These are phyloP conservation scores for Xerocomus amazonicus DNA, from an alignment of 1,284 basidiomycete genomes.

Conservation along the genomic window DNA sequence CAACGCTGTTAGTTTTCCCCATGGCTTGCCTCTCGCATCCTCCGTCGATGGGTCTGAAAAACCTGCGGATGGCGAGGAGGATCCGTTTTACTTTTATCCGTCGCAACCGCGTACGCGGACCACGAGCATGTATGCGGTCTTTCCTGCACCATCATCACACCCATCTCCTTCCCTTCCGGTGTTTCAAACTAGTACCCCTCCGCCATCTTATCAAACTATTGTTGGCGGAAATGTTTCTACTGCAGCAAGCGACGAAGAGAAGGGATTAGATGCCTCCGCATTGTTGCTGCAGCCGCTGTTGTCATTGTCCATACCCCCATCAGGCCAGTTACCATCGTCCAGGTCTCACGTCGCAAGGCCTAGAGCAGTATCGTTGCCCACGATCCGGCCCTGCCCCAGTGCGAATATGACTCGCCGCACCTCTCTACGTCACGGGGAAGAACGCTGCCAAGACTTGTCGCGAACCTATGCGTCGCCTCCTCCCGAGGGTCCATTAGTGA, in stretches of 20 bases:
- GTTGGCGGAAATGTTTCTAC: neutral
- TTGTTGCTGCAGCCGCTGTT: constrained; percentile 30
- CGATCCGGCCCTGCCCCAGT: neutral
- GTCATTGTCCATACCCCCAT: constrained; percentile 12
- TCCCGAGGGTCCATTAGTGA: constrained; percentile 27
- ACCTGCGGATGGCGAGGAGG: constrained; percentile 20
- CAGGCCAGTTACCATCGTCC: neutral
- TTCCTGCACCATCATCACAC: constrained; percentile 6
- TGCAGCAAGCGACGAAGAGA: constrained; percentile 1
- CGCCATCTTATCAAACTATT: constrained; percentile 23
- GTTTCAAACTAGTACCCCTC: constrained; percentile 23
- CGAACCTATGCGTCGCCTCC: constrained; percentile 30
- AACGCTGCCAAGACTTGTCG: constrained; percentile 28
- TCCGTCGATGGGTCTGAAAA: constrained; percentile 3
- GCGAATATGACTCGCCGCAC: constrained; percentile 12
- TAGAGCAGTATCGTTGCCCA: constrained; percentile 26
- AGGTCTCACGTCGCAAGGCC: constrained; percentile 21
- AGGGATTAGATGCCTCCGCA: constrained; percentile 23
- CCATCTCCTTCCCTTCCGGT: constrained; percentile 16
- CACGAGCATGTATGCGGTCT: constrained; percentile 26
- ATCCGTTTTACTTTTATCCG: constrained; percentile 25
- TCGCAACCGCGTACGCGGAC: constrained; percentile 27
- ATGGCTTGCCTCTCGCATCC: constrained; percentile 1
- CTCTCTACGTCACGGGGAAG: constrained; percentile 14
- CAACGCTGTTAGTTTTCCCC: constrained; percentile 20